phyloP scores from a whole-genome alignment of 1,284 basidiomycete species.

The Austropuccinia psidii region DNA sequence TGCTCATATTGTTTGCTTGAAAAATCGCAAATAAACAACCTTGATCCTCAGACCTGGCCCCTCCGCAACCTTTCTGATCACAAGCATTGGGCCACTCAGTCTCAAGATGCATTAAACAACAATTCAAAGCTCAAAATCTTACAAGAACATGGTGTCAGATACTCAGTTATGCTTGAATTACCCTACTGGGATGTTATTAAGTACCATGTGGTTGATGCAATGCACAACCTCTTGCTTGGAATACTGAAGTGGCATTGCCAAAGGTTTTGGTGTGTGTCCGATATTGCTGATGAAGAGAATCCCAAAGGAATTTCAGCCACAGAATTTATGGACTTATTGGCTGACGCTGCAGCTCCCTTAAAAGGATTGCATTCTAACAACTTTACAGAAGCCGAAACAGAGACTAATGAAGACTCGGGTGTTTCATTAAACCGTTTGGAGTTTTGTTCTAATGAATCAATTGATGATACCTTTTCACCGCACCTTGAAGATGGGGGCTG shows the following conservation, averaged over 20 bases:
- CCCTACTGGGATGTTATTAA: conserved; percentile 22
- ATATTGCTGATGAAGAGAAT: conserved; percentile 19
- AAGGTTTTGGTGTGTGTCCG: conserved; percentile 19
- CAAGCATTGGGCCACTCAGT: conserved; percentile 8
- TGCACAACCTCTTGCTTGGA: conserved; percentile 21
- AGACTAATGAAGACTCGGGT: background rate
- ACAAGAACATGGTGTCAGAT: background rate
- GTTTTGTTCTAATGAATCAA: background rate
- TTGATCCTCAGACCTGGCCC: conserved; percentile 10
- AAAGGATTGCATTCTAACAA: background rate
- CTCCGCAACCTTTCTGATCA: background rate
- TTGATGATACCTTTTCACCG: conserved; percentile 6
- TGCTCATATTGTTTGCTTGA: conserved; percentile 36
- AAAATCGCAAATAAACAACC: conserved; percentile 11
- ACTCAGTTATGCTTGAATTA: conserved; percentile 28
- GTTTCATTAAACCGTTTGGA: background rate
- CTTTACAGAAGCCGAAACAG: background rate
- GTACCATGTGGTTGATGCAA: conserved; percentile 31
- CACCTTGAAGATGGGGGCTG: background rate
- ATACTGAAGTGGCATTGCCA: conserved; percentile 7
- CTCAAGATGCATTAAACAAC: background rate
- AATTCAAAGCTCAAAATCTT: conserved; percentile 3
- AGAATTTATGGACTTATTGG: background rate
- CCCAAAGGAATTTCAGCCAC: background rate
- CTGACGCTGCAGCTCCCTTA: background rate